Conservation (phyloP, 805 yeast species). For the Yarrowia divulgata region DNA sequence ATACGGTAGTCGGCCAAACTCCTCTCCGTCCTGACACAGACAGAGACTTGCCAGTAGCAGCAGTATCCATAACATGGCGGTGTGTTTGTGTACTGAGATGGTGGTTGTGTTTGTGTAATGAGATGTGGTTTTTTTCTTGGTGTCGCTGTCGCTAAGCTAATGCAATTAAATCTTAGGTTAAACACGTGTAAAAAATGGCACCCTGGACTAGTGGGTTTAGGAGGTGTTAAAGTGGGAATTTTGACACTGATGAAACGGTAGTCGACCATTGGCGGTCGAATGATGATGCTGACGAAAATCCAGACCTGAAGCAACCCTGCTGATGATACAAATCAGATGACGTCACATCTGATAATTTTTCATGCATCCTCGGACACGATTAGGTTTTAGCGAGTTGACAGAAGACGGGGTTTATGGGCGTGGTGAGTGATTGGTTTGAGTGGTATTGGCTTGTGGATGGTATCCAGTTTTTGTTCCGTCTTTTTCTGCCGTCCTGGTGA, state of each 20-base stretch:
- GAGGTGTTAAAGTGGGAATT: neutral
- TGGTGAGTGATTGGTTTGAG: too few species aligned
- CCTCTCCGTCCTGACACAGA: slow-evolving; percentile 10
- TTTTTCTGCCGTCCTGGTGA: too few species aligned
- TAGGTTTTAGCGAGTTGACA: neutral
- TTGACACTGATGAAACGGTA: neutral
- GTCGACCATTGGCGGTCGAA: too few species aligned
- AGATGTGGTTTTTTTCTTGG: too few species aligned
- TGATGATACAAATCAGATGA: neutral
- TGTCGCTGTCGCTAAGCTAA: too few species aligned
- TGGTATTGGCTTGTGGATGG: too few species aligned
- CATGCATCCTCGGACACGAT: neutral
- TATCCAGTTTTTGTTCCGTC: too few species aligned
- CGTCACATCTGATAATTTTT: slow-evolving; percentile 7
- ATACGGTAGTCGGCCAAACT: neutral
- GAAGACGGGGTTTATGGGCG: too few species aligned
- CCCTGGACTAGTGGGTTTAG: neutral
- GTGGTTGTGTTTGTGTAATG: neutral
- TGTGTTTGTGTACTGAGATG: neutral
- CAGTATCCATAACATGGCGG: slow-evolving; percentile 5
- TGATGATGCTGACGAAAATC: too few species aligned
- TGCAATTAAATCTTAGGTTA: too few species aligned
- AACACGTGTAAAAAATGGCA: too few species aligned
- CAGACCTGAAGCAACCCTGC: neutral
- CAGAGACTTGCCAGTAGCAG: neutral